phyloP scores from a whole-genome alignment of 306 rosid species.

The Lablab purpureus region DNA sequence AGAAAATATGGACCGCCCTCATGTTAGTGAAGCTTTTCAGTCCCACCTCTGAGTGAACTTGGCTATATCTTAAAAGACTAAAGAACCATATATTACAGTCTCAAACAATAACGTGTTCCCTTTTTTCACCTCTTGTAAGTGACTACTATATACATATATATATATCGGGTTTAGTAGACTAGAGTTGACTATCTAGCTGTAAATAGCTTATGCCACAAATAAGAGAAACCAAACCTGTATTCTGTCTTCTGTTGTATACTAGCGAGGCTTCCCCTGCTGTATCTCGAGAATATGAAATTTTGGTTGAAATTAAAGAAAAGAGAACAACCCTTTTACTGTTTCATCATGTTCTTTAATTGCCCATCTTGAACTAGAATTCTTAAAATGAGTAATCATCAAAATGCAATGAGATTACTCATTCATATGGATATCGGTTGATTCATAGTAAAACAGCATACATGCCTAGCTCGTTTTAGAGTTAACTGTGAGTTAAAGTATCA shows the following conservation, averaged over 20 bases:
- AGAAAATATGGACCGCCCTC: conserved; percentile 48
- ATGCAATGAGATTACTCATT: conserved; percentile 4
- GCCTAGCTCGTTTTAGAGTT: no score
- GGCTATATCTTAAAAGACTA: background rate
- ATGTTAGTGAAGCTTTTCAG: conserved; percentile 59
- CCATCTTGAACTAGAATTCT: background rate
- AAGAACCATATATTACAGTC: background rate
- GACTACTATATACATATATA: background rate
- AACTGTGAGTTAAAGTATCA: no score
- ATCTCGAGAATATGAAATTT: conserved; percentile 45
- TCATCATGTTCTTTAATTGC: conserved; percentile 5
- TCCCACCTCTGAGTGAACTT: conserved; percentile 34
- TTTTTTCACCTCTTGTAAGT: conserved; percentile 3
- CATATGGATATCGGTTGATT: background rate
- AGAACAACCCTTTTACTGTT: background rate
- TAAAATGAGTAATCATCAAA: background rate
- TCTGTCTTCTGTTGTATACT: background rate
- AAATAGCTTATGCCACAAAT: conserved; percentile 32
- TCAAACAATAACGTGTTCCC: conserved; percentile 10
- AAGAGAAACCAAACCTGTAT: conserved; percentile 9
- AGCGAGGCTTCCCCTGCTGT: conserved; percentile 28
- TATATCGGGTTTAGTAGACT: background rate
- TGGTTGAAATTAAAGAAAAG: conserved; percentile 36
- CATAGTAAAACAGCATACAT: background rate
- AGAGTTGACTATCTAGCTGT: conserved; percentile 12